phyloP scores from a whole-genome alignment of 352 stramenopile species.

The Globisporangium spiculum region DNA sequence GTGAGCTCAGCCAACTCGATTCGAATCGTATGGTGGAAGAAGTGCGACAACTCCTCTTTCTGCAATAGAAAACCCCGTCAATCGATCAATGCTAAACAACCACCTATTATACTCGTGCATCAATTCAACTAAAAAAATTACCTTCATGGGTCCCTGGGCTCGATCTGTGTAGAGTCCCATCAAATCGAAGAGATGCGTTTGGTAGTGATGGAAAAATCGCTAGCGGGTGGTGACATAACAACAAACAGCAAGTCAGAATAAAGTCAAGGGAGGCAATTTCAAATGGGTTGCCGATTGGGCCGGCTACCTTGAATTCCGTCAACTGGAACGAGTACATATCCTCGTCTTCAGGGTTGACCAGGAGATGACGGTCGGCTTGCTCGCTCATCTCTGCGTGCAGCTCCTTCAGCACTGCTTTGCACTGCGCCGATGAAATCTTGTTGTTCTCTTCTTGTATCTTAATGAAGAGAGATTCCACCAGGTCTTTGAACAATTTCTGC shows the following conservation, averaged over 20 bases:
- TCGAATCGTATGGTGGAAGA: conserved; percentile 58
- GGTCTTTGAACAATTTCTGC: conserved; percentile 80
- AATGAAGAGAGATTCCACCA: conserved; percentile 61
- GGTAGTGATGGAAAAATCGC: conserved; percentile 76
- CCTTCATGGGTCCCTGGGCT: conserved; percentile 56
- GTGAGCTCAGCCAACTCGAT: conserved; percentile 49
- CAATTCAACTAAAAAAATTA: too few relatives aligned
- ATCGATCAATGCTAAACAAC: neutral
- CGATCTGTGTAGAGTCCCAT: conserved; percentile 71
- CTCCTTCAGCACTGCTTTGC: conserved; percentile 48
- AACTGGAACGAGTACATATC: conserved; percentile 68
- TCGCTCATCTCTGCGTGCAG: conserved; percentile 60
- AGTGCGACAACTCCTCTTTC: conserved; percentile 65
- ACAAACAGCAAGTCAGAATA: neutral
- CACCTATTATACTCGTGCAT: too few relatives aligned
- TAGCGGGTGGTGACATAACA: conserved; percentile 14
- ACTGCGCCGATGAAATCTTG: conserved; percentile 55
- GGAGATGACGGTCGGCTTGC: conserved; percentile 54
- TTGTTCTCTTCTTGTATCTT: conserved; percentile 79
- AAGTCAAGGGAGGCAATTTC: neutral
- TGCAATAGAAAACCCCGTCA: conserved; percentile 15
- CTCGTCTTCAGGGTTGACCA: conserved; percentile 38
- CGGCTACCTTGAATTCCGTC: conserved; percentile 62
- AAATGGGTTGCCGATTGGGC: neutral
- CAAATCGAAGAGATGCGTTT: conserved; percentile 61